These are phyloP conservation scores for Colletotrichum higginsianum DNA, from an alignment of 2,329 filamentous ascomycete species.

Conservation along the genomic window DNA sequence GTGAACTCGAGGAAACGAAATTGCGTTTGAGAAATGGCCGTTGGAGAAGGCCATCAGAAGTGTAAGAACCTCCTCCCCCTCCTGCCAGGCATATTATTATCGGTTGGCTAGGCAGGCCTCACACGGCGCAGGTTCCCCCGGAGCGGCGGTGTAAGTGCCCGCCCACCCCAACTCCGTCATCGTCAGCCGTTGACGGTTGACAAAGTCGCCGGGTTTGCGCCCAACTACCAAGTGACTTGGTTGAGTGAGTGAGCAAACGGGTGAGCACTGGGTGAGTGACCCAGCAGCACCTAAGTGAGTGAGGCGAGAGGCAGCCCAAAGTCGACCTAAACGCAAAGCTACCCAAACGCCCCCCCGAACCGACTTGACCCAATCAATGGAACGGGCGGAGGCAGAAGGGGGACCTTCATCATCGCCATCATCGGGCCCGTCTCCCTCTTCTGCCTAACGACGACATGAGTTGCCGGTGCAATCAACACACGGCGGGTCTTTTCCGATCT, in stretches of 20 bases:
- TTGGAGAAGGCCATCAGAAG: not conserved
- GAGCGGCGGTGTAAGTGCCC: conserved; percentile 38
- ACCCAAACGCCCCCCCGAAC: conserved; percentile 23
- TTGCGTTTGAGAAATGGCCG: not conserved
- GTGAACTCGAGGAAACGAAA: conserved; percentile 19
- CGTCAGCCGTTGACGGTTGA: conserved; percentile 38
- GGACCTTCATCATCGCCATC: conserved; percentile 26
- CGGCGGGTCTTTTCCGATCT: conserved; percentile 29
- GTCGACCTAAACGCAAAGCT: conserved; percentile 36
- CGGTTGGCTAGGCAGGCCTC: conserved; percentile 12
- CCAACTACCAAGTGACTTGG: not conserved
- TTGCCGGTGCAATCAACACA: conserved; percentile 1
- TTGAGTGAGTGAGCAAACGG: not conserved
- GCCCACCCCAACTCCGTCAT: conserved; percentile 28
- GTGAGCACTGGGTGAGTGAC: not conserved
- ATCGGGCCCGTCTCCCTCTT: conserved; percentile 12
- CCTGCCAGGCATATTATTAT: not conserved
- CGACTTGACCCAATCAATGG: conserved; percentile 28
- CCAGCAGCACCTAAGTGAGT: not conserved
- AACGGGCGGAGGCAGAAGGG: not conserved
- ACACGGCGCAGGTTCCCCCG: conserved; percentile 22
- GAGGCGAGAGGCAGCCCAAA: conserved; percentile 29
- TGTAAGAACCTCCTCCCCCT: not conserved
- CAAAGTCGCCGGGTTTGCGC: not conserved
- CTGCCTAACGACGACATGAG: conserved; percentile 23